phyloP scores from a whole-genome alignment of 2,329 filamentous ascomycete species.

The Fusarium palustre region DNA sequence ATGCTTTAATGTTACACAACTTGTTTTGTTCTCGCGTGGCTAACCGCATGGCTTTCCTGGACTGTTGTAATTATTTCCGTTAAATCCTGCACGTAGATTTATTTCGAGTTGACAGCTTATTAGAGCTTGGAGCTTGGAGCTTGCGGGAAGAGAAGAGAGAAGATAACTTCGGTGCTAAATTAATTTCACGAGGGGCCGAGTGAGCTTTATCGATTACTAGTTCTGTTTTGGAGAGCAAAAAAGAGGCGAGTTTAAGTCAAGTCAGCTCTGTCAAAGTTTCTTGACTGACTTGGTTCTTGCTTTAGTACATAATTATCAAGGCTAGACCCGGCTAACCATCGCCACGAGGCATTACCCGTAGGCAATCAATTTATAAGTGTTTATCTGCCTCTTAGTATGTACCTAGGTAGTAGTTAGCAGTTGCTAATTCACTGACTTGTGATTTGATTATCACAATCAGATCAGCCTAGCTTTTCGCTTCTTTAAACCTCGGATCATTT shows the following conservation, averaged over 20 bases:
- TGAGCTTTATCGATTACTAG: not conserved
- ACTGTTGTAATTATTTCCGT: conserved; percentile 1
- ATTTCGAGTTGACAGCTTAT: not conserved
- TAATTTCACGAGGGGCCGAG: not conserved
- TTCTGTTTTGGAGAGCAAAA: not conserved
- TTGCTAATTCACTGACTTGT: not conserved
- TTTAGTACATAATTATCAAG: not conserved
- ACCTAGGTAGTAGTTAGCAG: not conserved
- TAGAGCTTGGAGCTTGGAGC: not conserved
- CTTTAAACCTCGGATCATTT: conserved; percentile 6
- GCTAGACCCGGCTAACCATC: not conserved
- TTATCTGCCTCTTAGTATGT: not conserved
- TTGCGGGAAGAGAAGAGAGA: conserved; percentile 1
- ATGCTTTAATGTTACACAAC: conserved; percentile 19
- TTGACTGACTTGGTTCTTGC: not conserved
- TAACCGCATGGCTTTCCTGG: not conserved
- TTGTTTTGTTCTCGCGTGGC: conserved; percentile 25
- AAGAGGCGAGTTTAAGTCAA: conserved; percentile 1
- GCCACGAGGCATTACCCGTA: conserved; percentile 1
- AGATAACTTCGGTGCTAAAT: conserved; percentile 8
- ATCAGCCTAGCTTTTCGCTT: conserved; percentile 14
- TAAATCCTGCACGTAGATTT: not conserved
- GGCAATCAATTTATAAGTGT: not conserved
- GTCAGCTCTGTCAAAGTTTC: not conserved
- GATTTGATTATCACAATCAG: conserved; percentile 1